A percentile compares a stretch with the other conserved stretches of the same genome.
Evolutionary conservation across 169 alveolate species (phyloP).

Genomic region (Eimeria acervulina): DNA sequence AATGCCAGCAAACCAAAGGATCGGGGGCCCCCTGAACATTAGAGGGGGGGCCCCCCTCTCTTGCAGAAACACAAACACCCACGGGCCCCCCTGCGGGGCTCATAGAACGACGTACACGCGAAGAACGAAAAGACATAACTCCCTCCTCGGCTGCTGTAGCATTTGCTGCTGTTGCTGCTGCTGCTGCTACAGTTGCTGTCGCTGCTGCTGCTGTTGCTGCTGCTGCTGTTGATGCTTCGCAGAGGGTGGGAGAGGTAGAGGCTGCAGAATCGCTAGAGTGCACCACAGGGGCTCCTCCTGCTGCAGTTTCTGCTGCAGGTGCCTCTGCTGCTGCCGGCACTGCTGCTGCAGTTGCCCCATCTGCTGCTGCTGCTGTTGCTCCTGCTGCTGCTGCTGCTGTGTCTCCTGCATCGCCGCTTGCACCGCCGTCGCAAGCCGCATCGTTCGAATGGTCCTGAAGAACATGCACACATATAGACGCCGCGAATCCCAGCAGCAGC

Average conservation of each 20-base stretch:
- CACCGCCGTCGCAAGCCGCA: not conserved
- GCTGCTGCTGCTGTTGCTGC: slow-evolving; percentile 53
- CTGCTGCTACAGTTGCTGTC: slow-evolving; percentile 47
- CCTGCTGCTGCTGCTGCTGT: not conserved
- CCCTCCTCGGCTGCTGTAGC: not conserved
- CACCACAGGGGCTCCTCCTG: not conserved
- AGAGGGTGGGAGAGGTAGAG: not conserved
- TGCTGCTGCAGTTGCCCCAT: slow-evolving; percentile 49
- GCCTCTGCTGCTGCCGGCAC: slow-evolving; percentile 1
- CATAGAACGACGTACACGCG: not conserved
- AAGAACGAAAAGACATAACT: not conserved
- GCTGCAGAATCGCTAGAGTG: not conserved
- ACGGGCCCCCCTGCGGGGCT: not conserved
- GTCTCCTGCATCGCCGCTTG: not conserved
- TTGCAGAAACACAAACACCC: too few species aligned
- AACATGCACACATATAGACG: not conserved
- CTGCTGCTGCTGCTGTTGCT: not conserved
- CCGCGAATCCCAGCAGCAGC: not conserved
- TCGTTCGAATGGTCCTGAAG: not conserved
- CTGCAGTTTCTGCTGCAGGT: not conserved
- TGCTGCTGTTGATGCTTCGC: not conserved
- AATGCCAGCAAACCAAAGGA: slow-evolving; percentile 5
- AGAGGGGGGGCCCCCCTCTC: slow-evolving; percentile 46
- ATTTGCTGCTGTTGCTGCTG: not conserved
- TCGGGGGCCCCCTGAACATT: slow-evolving; percentile 30